Percentiles rank a stretch among this genome's conserved stretches.
phyloP scores from a whole-genome alignment of 2,329 filamentous ascomycete genomes.

The Aspergillus pseudoviridinutans region DNA sequence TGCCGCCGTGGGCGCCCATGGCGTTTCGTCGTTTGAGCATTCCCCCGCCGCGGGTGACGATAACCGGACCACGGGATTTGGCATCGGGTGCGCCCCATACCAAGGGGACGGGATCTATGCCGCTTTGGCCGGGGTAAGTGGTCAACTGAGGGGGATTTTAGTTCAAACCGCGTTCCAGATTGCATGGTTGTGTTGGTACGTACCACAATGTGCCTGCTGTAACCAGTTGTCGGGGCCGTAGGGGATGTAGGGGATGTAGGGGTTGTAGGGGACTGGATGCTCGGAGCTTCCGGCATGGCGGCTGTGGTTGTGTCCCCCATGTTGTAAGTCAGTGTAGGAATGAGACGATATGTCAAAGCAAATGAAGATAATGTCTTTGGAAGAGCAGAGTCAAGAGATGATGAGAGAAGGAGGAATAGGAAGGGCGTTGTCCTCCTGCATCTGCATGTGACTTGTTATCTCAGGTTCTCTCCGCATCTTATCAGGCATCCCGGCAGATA shows the following conservation, averaged over 20 bases:
- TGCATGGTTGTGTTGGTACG: not conserved
- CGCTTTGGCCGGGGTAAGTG: slow-evolving; percentile 90
- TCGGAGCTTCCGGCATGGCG: slow-evolving; percentile 14
- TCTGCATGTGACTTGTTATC: slow-evolving; percentile 22
- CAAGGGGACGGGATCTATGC: slow-evolving; percentile 85
- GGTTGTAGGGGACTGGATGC: slow-evolving; percentile 9
- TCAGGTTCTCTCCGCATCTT: slow-evolving; percentile 25
- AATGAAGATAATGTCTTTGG: not conserved
- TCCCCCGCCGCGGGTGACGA: slow-evolving; percentile 56
- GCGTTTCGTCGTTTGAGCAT: slow-evolving; percentile 43
- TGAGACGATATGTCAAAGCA: not conserved
- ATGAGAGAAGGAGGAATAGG: not conserved
- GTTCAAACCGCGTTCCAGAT: not conserved
- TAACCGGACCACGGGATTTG: slow-evolving; percentile 73
- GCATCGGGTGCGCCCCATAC: slow-evolving; percentile 81
- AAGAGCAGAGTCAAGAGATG: not conserved
- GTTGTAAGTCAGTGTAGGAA: not conserved
- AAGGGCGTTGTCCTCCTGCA: slow-evolving; percentile 8
- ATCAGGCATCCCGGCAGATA: slow-evolving; percentile 15
- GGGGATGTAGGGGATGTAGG: slow-evolving; percentile 13
- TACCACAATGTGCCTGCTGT: slow-evolving; percentile 36
- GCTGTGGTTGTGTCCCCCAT: slow-evolving; percentile 18
- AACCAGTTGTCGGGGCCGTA: slow-evolving; percentile 18
- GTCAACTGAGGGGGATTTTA: slow-evolving; percentile 46
- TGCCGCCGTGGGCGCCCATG: slow-evolving; percentile 75